phyloP scores from a whole-genome alignment of 768 basidiomycete genomes.

The Suillus hirtellus region DNA sequence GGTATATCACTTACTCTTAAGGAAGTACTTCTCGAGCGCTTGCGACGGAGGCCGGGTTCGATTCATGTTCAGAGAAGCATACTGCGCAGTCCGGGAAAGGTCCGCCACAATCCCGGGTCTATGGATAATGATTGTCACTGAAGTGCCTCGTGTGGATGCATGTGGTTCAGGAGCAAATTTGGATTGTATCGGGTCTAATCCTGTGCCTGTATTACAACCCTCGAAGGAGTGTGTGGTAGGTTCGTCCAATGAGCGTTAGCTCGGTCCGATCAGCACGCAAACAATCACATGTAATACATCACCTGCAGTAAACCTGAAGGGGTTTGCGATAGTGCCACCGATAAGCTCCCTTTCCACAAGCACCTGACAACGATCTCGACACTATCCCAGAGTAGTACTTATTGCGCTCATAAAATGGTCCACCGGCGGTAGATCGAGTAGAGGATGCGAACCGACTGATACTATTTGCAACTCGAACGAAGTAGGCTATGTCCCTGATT shows the following conservation, averaged over 20 bases:
- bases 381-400: background rate
- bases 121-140: background rate
- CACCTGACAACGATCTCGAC: background rate
- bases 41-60: background rate
- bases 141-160: background rate
- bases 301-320: background rate
- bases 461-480: background rate
- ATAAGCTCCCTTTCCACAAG: background rate
- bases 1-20: background rate
- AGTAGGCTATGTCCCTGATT: background rate
- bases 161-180: background rate
- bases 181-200: background rate
- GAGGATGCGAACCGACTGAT: background rate
- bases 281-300: background rate
- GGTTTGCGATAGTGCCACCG: background rate
- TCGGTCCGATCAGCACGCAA: background rate
- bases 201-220: background rate
- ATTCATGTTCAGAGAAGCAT: background rate
- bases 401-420: background rate
- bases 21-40: background rate
- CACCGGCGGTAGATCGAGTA: background rate
- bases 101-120: no score
- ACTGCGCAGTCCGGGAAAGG: background rate
- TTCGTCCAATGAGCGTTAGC: background rate
- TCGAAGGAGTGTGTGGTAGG: background rate